These are phyloP conservation scores for Leucocoprinus sp. DNA, from an alignment of 768 basidiomycete genomes.

Conservation along the genomic window DNA sequence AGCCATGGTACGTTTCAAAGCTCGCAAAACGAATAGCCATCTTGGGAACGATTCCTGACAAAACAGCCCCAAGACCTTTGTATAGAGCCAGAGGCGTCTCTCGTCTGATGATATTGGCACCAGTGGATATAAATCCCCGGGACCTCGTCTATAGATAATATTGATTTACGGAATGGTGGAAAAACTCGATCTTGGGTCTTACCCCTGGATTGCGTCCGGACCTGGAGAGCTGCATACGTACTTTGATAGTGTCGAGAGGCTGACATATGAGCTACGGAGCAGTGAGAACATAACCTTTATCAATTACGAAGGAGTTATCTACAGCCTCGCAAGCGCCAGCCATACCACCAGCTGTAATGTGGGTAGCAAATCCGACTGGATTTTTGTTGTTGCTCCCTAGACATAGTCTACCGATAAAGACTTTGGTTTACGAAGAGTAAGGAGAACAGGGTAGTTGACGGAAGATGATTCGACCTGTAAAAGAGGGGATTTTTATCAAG, in stretches of 20 bases:
- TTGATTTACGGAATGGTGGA: too few species aligned
- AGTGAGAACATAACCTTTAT: not conserved
- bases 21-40: conserved; percentile 99
- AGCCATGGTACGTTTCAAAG: conserved; percentile 90
- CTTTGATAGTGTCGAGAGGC: conserved; percentile 98
- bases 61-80: conserved; percentile 95
- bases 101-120: conserved; percentile 73
- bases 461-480: conserved; percentile 10
- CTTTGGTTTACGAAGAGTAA: not conserved
- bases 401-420: conserved; percentile 28
- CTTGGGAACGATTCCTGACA: conserved; percentile 96
- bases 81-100: conserved; percentile 95
- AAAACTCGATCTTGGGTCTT: too few species aligned
- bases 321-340: conserved; percentile 94
- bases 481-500: conserved; percentile 14
- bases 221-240: conserved; percentile 97
- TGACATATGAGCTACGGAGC: conserved; percentile 64
- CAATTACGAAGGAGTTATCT: conserved; percentile 20
- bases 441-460: conserved; percentile 2
- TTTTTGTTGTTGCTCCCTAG: conserved; percentile 56
- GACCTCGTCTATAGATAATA: conserved; percentile 85
- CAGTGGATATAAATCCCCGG: conserved; percentile 89
- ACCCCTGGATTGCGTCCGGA: conserved; percentile 78
- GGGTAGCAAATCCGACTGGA: conserved; percentile 77
- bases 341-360: conserved; percentile 90